phyloP scores from a whole-genome alignment of 2,329 filamentous ascomycete genomes.

The Cryphonectria nitschkei region DNA sequence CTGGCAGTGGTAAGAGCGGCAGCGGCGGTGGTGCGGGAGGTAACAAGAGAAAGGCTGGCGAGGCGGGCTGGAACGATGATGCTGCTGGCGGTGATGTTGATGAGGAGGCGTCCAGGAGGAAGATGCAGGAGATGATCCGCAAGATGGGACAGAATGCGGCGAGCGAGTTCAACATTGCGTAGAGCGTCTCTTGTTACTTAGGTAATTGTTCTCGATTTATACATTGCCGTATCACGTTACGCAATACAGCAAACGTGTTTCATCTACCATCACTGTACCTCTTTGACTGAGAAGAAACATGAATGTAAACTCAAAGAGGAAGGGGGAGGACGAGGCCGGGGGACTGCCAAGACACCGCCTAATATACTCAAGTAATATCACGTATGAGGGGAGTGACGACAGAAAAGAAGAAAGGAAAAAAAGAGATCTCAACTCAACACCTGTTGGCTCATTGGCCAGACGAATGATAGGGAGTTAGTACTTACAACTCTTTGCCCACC shows the following conservation, averaged over 20 bases:
- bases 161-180: conserved; percentile 68
- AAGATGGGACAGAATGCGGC: conserved; percentile 53
- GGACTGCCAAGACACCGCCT: not conserved
- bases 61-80: conserved; percentile 45
- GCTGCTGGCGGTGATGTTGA: conserved; percentile 49
- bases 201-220: not conserved
- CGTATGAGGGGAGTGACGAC: not conserved
- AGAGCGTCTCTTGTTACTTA: not conserved
- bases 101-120: conserved; percentile 64
- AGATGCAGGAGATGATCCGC: conserved; percentile 65
- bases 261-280: not conserved
- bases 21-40: conserved; percentile 20
- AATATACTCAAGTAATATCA: not conserved
- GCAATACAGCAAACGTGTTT: not conserved
- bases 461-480: not conserved
- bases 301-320: not conserved
- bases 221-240: not conserved
- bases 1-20: conserved; percentile 41
- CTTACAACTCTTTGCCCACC: not conserved
- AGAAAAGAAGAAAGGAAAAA: not conserved
- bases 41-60: conserved; percentile 32
- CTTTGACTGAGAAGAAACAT: not conserved
- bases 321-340: too few species aligned
- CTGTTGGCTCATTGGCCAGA: not conserved
- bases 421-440: conserved; percentile 2